These are phyloP conservation scores for Didymellaceae sp. DNA, from an alignment of 2,329 filamentous ascomycete genomes.

Conservation along the genomic window DNA sequence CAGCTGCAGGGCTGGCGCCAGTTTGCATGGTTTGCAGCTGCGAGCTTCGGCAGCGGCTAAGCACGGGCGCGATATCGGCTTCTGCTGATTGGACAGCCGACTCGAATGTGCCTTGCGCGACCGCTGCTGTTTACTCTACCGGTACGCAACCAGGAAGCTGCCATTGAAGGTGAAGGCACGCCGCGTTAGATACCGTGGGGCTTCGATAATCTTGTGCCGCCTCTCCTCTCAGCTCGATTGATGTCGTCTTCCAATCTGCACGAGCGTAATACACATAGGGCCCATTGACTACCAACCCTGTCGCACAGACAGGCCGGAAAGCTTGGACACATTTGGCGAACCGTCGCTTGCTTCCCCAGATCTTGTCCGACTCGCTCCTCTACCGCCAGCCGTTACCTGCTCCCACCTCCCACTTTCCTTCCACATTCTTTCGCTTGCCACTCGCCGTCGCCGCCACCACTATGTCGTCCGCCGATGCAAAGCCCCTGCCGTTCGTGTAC, in stretches of 20 bases:
- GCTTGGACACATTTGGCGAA: constrained; percentile 10
- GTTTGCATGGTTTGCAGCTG: constrained; percentile 23
- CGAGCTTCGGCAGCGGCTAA: constrained; percentile 12
- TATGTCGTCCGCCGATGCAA: constrained; percentile 60
- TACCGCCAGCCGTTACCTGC: constrained; percentile 26
- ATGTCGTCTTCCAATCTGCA: no score
- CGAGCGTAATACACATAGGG: no score
- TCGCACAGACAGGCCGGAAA: not conserved
- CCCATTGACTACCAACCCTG: not conserved
- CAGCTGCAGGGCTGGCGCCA: not conserved
- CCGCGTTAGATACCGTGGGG: no score
- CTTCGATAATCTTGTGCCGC: no score
- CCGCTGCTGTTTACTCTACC: not conserved
- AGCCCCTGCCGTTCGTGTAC: constrained; percentile 90
- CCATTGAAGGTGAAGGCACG: no score
- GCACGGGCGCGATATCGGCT: constrained; percentile 10
- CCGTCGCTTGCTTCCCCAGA: constrained; percentile 43
- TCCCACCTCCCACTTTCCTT: constrained; percentile 11
- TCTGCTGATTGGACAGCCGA: constrained; percentile 11
- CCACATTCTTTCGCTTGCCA: constrained; percentile 3
- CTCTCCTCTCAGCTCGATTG: no score
- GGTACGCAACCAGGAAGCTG: no score
- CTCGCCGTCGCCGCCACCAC: constrained; percentile 25
- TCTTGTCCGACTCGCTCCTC: constrained; percentile 17
- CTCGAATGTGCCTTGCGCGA: not conserved